Evolutionary conservation across 2,329 filamentous ascomycete species (phyloP), one percentile per base, ranked within the genome.

Genomic region (Fonsecaea multimorphosa): DNA sequence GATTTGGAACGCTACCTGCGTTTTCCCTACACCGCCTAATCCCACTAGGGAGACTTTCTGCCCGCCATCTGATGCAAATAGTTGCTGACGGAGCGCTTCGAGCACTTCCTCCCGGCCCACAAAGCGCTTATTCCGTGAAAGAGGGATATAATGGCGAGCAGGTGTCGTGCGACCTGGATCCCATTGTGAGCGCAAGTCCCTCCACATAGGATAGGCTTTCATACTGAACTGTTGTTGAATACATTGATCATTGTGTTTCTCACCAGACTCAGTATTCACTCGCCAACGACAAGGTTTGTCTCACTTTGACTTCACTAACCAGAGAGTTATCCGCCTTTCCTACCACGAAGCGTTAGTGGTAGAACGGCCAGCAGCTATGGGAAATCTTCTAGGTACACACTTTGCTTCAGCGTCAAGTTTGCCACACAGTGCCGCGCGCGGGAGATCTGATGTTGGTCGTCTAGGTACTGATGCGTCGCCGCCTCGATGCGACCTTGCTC

Each of bases 381-480:
- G 57, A 59, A 51, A 59, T 59, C 57, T 59, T 59, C 57, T 14
- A 59, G n/a, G 27, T 63, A 63, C 60, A 54, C 27, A 63, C 55
- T 31, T 22, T 59, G 32, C 53, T 58, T 63, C 60, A 12, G 44
- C 58, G 40, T 29, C 19, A 65, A 53, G 53, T 65, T 65, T 29
- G 24, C 44, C 27, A 63, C 63, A 36, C 58, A 63, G 24, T 32
- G n/a, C 6, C 34, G 24, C 22, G 63, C 32, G 22, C 54, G 36
- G 8, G 22, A 38, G n/a, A 32, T 63, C 29, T 38, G 40, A 12
- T 58, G 38, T 14, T 58, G 63, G 38, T 58, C 38, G 19, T 62
- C 29, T 4, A 74, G 67, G 65, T 75, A 76, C 19, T 61, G 32
- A 22, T 66, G 59, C 32, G 74, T 76, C 24, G 69, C 70, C 34